Conservation (phyloP, 208 protist species). For the Spongospora subterranea region DNA sequence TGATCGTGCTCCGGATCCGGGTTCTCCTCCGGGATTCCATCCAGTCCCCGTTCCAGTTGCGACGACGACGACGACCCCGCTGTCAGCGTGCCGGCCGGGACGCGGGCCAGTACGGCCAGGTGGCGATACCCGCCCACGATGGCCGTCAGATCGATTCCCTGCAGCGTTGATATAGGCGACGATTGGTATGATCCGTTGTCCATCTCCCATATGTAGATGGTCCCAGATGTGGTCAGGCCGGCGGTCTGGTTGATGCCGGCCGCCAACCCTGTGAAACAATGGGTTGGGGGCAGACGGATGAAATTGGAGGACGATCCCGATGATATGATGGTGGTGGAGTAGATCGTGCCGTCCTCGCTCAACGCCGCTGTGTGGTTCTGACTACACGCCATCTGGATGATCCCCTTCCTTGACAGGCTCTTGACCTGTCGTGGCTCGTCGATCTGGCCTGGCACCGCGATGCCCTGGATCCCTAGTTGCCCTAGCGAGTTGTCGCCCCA, state of each 20-base stretch:
- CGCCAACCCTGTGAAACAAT: constrained; percentile 35
- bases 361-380: constrained; percentile 44
- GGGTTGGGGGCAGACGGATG: background rate
- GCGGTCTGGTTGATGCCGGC: background rate
- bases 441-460: background rate
- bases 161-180: background rate
- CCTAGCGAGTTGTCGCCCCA: constrained; percentile 40
- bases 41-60: background rate
- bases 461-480: background rate
- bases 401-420: background rate
- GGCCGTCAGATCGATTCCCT: constrained; percentile 15
- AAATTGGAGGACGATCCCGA: background rate
- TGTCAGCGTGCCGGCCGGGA: background rate
- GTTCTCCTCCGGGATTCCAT: background rate
- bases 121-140: constrained; percentile 11
- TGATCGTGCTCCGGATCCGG: background rate
- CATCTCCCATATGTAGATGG: constrained; percentile 31
- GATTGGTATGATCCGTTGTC: background rate
- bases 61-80: background rate
- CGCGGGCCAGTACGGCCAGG: background rate
- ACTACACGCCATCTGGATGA: background rate
- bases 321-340: background rate
- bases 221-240: background rate
- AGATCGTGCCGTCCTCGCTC: constrained; percentile 46
- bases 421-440: background rate